Conservation (phyloP, 495 filamentous ascomycete species). For the Aspergillus incahuasiensis region DNA sequence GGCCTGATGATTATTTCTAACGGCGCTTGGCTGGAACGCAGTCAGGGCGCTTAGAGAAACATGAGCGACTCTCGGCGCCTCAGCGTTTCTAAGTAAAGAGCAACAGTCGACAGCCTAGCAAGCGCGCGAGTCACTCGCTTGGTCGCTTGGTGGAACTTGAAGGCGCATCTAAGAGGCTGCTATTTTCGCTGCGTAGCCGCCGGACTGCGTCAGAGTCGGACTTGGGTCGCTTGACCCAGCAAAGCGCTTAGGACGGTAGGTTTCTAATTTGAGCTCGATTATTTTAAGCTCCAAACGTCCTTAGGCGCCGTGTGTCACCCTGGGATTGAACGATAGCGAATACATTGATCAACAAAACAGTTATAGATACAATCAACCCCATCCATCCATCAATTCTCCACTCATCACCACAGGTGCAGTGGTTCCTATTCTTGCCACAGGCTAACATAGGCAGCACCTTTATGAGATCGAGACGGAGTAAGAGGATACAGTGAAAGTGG, state of each 20-base stretch:
- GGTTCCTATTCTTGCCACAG: background rate
- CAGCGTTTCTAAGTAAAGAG: slow-evolving; percentile 3
- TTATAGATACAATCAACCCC: background rate
- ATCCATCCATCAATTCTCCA: background rate
- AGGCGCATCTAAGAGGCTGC: background rate
- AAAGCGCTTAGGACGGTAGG: background rate
- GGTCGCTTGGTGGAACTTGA: background rate
- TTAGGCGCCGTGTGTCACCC: background rate
- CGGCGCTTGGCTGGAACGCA: background rate
- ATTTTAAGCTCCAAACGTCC: background rate
- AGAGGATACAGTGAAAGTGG: slow-evolving; percentile 30
- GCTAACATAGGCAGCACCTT: slow-evolving; percentile 6
- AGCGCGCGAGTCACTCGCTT: background rate
- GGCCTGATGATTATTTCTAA: background rate
- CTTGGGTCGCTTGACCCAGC: background rate
- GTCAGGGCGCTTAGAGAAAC: background rate
- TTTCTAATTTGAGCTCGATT: background rate
- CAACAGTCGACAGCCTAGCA: background rate
- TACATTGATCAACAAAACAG: background rate
- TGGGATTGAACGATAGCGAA: background rate
- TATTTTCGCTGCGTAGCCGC: slow-evolving; percentile 5
- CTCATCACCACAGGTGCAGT: background rate
- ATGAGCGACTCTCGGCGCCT: background rate
- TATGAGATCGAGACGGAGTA: slow-evolving; percentile 42
- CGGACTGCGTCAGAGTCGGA: background rate